Conservation (phyloP, 805 yeast species). For the Metschnikowia lachancei region DNA sequence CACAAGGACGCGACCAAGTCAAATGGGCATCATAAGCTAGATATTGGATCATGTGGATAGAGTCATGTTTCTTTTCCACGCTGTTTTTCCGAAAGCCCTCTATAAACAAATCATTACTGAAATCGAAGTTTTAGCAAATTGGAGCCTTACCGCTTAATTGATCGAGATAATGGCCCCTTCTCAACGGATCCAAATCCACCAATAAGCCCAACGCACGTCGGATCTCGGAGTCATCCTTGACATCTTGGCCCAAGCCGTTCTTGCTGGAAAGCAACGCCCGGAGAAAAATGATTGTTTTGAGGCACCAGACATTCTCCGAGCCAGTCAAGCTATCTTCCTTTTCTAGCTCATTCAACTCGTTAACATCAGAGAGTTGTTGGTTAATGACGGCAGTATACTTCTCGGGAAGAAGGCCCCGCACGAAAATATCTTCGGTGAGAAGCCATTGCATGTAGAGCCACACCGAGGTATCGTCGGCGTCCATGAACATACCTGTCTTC, state of each 20-base stretch:
- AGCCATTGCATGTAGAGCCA: constrained; percentile 92
- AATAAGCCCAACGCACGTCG: constrained; percentile 40
- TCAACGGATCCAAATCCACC: constrained; percentile 58
- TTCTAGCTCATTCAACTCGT: constrained; percentile 71
- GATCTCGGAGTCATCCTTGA: constrained; percentile 27
- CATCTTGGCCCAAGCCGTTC: constrained; percentile 5
- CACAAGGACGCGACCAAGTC: no score
- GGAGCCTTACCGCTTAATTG: constrained; percentile 22
- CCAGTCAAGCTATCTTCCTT: constrained; percentile 53
- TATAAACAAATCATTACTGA: background rate
- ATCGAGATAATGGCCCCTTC: constrained; percentile 58
- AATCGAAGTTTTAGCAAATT: constrained; percentile 1
- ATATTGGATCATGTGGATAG: no score
- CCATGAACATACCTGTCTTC: constrained; percentile 84
- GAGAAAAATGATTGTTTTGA: constrained; percentile 55
- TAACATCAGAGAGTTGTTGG: constrained; percentile 46
- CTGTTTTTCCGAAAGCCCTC: background rate
- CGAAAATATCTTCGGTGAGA: constrained; percentile 43
- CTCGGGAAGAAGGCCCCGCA: constrained; percentile 22
- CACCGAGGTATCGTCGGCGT: constrained; percentile 89
- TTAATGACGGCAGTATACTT: constrained; percentile 41
- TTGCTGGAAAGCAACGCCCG: constrained; percentile 29
- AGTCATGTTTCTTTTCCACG: no score
- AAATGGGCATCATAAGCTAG: no score
- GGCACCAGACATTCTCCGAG: constrained; percentile 70